Conservation (phyloP, 306 rosid genomes). For the Rosa rugosa region DNA sequence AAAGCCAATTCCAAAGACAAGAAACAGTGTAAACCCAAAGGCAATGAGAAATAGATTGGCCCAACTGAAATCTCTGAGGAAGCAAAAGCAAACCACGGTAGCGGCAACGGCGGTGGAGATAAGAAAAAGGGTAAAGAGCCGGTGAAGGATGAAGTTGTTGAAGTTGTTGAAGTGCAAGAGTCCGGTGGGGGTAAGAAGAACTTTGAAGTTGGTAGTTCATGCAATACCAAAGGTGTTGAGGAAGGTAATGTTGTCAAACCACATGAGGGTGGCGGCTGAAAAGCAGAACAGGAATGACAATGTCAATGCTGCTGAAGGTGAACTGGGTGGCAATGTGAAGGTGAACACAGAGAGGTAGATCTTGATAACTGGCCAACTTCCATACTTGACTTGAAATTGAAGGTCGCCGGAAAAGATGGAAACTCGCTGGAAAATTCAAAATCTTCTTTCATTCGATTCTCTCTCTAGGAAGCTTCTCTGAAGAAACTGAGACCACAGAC, state of each 20-base stretch:
- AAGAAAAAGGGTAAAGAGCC: slow-evolving; percentile 39
- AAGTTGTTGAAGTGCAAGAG: slow-evolving; percentile 25
- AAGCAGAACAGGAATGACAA: slow-evolving; percentile 33
- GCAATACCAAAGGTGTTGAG: slow-evolving; percentile 9
- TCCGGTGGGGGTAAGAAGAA: slow-evolving; percentile 13
- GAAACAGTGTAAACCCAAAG: slow-evolving; percentile 31
- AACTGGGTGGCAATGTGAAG: slow-evolving; percentile 8
- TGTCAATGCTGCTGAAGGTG: slow-evolving; percentile 23
- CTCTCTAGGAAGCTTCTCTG: too few relatives aligned
- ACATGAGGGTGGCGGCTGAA: slow-evolving; percentile 29
- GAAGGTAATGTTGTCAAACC: slow-evolving; percentile 13
- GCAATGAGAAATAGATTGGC: slow-evolving; percentile 37
- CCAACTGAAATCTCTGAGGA: slow-evolving; percentile 33
- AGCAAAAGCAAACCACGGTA: slow-evolving; percentile 33
- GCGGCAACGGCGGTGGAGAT: slow-evolving; percentile 10
- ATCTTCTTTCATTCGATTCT: too few relatives aligned
- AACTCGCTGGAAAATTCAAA: too few relatives aligned
- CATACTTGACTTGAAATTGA: too few relatives aligned
- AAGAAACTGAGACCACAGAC: too few relatives aligned
- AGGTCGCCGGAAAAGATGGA: too few relatives aligned
- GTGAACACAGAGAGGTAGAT: too few relatives aligned
- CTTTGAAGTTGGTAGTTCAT: slow-evolving; percentile 21
- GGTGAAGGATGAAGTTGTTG: slow-evolving; percentile 28
- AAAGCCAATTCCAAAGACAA: slow-evolving; percentile 39
- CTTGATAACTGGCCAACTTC: too few relatives aligned